Conservation (phyloP, 2,329 filamentous ascomycete genomes). For the Epichloe amarillans region DNA sequence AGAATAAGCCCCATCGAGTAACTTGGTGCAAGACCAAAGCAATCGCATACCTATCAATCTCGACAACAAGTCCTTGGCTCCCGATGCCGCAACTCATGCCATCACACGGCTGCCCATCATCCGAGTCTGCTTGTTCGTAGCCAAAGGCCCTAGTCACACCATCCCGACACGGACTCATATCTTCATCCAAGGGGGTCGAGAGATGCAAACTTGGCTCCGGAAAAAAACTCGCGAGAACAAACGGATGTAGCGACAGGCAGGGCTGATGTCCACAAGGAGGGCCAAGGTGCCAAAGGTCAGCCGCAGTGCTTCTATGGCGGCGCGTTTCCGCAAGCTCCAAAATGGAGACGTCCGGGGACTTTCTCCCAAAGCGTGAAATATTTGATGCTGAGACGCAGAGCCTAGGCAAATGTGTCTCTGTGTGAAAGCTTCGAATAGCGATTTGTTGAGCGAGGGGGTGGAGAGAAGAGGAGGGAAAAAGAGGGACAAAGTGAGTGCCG, state of each 20-base stretch:
- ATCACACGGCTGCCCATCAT: constrained; percentile 36
- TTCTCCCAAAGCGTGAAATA: constrained; percentile 85
- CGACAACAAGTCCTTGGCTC: constrained; percentile 67
- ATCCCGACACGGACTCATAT: constrained; percentile 60
- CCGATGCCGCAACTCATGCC: constrained; percentile 26
- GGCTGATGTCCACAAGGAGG: constrained; percentile 27
- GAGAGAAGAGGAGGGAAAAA: constrained; percentile 21
- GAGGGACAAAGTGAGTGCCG: constrained; percentile 8
- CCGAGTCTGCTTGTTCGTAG: constrained; percentile 13
- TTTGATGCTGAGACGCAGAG: constrained; percentile 22
- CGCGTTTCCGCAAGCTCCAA: constrained; percentile 75
- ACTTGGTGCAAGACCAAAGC: constrained; percentile 47
- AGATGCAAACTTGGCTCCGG: constrained; percentile 21
- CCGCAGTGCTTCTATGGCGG: constrained; percentile 99
- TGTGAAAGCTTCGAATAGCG: constrained; percentile 99
- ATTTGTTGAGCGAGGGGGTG: constrained; percentile 95
- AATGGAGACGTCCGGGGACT: constrained; percentile 86
- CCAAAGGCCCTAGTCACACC: constrained; percentile 8
- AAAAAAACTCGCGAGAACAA: constrained; percentile 5
- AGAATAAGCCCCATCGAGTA: constrained; percentile 99
- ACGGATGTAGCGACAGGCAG: constrained; percentile 33
- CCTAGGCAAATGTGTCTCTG: constrained; percentile 40
- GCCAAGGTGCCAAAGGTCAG: constrained; percentile 56
- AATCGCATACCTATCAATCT: constrained; percentile 99
- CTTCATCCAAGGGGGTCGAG: constrained; percentile 58